Evolutionary conservation across 176 grass and related monocot species (phyloP), one percentile per base, ranked within the genome.

Genomic region (Pontederia crassipes): DNA sequence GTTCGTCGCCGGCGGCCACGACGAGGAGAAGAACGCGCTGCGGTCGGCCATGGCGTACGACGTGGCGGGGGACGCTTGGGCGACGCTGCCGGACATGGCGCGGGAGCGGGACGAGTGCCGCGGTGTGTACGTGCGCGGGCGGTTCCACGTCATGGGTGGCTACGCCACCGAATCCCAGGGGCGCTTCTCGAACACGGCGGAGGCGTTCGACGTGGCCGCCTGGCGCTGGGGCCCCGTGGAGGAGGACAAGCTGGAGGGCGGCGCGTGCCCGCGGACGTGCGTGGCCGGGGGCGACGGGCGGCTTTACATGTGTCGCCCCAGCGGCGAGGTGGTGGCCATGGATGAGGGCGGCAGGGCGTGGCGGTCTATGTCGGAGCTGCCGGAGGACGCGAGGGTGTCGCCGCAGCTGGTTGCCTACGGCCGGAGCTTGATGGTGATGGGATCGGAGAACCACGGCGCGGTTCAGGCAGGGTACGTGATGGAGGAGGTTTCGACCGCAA

Each of bases 1-100:
- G 72, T 91, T 72, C 62, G 76, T 97, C 10, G 83, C 87, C n/a
- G 92, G 87, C 45, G 93, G 93, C 11, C 93, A 97, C 72, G 93
- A 97, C 61, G 74, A 88, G 59, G 79, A 87, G 73, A 97, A 97
- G 69, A 97, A 97, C 81, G 93, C 87, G 26, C 79, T 97, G 11
- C 77, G 80, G 15, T 91, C 83, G 9, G 93, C 83, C 20, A 35
- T 91, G 15, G 81, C 81, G 15, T 97, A 91, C 69, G 79, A 88
- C 67, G 78, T 77, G 14, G 76, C 80, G 0, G 55, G 52, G 47
- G 79, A 97, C 64, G 26, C 4, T 62, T 97, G 93, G 93, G 13
- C 57, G 3, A 0, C 32, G 24, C 79, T 97, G 54, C 84, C 87
- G 12, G 84, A 91, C 81, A 91, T 97, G 93, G 74, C 64, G 27